Base-by-base conservation (phyloP, 805 yeast species). In the Saturnispora galanensis region DNA sequence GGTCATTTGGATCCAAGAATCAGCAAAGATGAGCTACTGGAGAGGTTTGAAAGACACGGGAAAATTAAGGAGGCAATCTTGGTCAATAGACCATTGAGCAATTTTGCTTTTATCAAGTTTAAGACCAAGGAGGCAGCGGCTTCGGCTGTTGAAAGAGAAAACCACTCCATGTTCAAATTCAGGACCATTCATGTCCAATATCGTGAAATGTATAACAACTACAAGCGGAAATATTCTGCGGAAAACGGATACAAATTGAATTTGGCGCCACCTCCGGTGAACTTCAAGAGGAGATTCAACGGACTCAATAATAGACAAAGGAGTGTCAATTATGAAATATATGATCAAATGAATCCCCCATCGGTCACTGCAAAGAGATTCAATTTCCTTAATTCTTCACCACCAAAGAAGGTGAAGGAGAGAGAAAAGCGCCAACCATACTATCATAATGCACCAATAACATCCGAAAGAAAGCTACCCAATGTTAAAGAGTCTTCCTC, bases 181-280 rank as follows among this genome's bases (percentile, higher is more conserved):
- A 80, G 74, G 58, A 81, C 90, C 8, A 82, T 87, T 69, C 93
- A 84, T 60, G 96, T 87, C 39, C 94, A 85, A 61, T 84, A 81
- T 58, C 74, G 84, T 46, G 93, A 84, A 58, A 62, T 78, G 54
- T 68, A 70, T 49, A 68, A 63, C 47, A 58, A 60, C 35, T 57
- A 50, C 41, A 56, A 59, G 56, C 63, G 57, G 57, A 56, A 57
- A 39, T 51, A 39, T 37, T 52, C 61, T n/a, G 48, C 46, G 18
- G 52, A 45, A n/a, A 50, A 47, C 43, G 58, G 57, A 35, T 56
- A 57, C 17, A 51, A 54, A 43, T 50, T 64, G 47, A 52, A 56
- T 31, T 67, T 84, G 46, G 94, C 95, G 0, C 94, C 94, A 8
- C 90, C 94, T 4, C 94, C 94, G 3, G 79, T 84, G 32, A 79